Evolutionary conservation across 305 asterid genomes (phyloP).

Genomic region (Nicotiana rustica): DNA sequence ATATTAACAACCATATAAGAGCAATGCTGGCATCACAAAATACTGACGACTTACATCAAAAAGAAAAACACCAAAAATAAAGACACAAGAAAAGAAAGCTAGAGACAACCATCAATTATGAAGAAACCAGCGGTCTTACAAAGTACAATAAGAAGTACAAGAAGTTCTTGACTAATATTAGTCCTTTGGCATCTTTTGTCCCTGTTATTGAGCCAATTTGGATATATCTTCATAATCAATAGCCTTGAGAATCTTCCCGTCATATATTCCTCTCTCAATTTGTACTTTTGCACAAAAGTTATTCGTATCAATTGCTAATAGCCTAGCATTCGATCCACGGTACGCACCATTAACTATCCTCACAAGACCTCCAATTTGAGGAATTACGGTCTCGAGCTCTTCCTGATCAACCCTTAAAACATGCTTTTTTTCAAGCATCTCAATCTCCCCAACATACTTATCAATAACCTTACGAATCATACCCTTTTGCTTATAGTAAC

Average conservation of each 20-base stretch:
- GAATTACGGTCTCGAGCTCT: slow-evolving; percentile 93
- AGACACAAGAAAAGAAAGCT: neutral
- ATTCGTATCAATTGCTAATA: slow-evolving; percentile 65
- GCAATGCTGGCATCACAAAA: neutral
- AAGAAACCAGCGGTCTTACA: neutral
- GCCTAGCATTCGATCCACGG: slow-evolving; percentile 75
- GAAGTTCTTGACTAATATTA: neutral
- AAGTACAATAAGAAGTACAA: neutral
- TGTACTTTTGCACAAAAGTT: slow-evolving; percentile 79
- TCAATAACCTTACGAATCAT: slow-evolving; percentile 74
- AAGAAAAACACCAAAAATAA: neutral
- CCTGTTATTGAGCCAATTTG: slow-evolving; percentile 59
- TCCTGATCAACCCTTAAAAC: slow-evolving; percentile 86
- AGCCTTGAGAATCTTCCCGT: slow-evolving; percentile 79
- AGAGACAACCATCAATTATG: neutral
- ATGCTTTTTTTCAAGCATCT: slow-evolving; percentile 90
- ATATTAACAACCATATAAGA: neutral
- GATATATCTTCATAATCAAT: slow-evolving; percentile 90
- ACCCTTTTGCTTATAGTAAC: slow-evolving; percentile 92
- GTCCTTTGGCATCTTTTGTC: neutral
- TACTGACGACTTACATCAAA: neutral
- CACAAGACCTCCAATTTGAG: slow-evolving; percentile 90
- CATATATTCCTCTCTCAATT: slow-evolving; percentile 89
- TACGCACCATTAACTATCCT: slow-evolving; percentile 88
- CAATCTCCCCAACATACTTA: slow-evolving; percentile 84